Percentiles rank a stretch among this genome's conserved stretches.
phyloP scores from a whole-genome alignment of 2,329 filamentous ascomycete species.

The Aureobasidium sp. region DNA sequence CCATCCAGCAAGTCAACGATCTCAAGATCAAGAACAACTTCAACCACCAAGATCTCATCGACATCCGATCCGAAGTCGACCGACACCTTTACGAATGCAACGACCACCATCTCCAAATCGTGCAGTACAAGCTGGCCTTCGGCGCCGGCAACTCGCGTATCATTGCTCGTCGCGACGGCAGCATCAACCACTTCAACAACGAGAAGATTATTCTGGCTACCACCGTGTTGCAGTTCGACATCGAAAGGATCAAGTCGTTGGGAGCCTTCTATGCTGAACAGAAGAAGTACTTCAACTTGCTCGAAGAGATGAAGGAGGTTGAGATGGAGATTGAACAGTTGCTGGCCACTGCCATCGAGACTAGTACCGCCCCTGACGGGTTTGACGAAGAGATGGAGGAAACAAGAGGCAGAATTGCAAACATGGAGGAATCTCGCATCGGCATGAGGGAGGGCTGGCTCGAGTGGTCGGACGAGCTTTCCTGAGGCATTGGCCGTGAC shows the following conservation, averaged over 20 bases:
- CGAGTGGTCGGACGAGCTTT: neutral
- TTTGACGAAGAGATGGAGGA: neutral
- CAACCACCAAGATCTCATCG: neutral
- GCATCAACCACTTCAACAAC: neutral
- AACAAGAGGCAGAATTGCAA: neutral
- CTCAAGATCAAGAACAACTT: neutral
- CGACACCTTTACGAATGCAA: neutral
- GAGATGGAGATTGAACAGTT: neutral
- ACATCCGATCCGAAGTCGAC: neutral
- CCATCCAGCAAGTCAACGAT: neutral
- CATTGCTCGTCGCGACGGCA: neutral
- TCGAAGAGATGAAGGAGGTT: neutral
- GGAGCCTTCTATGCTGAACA: neutral
- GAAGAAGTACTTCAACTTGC: neutral
- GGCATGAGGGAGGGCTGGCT: neutral
- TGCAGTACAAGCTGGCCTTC: neutral
- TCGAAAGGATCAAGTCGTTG: neutral
- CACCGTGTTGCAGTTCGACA: neutral
- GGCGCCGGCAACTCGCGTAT: neutral
- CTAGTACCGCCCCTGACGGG: too few species aligned
- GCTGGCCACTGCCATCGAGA: neutral
- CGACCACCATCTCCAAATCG: neutral
- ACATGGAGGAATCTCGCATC: neutral
- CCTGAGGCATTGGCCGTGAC: neutral
- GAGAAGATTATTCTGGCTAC: neutral